Conservation (phyloP, 805 yeast species). For the Diddensiella santjacobensis region DNA sequence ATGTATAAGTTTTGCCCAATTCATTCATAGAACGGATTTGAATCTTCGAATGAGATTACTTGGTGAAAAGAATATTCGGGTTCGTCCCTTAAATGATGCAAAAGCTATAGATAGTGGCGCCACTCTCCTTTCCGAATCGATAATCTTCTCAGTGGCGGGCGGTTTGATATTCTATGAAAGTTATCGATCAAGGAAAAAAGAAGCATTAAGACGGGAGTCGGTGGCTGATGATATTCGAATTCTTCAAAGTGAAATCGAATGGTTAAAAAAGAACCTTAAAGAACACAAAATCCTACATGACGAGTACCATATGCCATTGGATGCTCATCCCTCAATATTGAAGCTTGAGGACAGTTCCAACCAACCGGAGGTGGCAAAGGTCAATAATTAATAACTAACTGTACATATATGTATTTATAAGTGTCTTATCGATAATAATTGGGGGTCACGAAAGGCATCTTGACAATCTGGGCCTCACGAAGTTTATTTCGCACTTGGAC, state of each 20-base stretch:
- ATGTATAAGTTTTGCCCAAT: constrained; percentile 71
- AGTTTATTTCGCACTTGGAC: constrained; percentile 81
- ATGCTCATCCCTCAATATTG: constrained; percentile 38
- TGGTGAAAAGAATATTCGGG: constrained; percentile 50
- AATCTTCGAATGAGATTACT: constrained; percentile 55
- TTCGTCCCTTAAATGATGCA: constrained; percentile 76
- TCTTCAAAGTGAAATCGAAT: constrained; percentile 65
- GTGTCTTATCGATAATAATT: constrained; percentile 52
- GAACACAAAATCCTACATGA: constrained; percentile 39
- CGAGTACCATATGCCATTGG: constrained; percentile 48
- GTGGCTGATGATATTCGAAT: constrained; percentile 69
- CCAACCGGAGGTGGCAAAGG: constrained; percentile 12
- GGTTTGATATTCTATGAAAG: constrained; percentile 69
- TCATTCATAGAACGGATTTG: constrained; percentile 62
- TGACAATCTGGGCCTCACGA: constrained; percentile 70
- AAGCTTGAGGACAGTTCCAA: constrained; percentile 11
- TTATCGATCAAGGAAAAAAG: constrained; percentile 62
- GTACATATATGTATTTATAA: not conserved
- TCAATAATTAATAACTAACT: not conserved
- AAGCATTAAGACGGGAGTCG: constrained; percentile 54
- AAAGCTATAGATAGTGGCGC: constrained; percentile 84
- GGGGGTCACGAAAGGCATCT: constrained; percentile 79
- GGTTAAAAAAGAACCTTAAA: constrained; percentile 41
- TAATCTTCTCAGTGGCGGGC: constrained; percentile 79
- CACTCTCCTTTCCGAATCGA: constrained; percentile 67